Percentiles rank a stretch among this genome's conserved stretches.
Evolutionary conservation across 495 filamentous ascomycete genomes (phyloP).

Genomic region (Pyrenopolyporus hunteri): DNA sequence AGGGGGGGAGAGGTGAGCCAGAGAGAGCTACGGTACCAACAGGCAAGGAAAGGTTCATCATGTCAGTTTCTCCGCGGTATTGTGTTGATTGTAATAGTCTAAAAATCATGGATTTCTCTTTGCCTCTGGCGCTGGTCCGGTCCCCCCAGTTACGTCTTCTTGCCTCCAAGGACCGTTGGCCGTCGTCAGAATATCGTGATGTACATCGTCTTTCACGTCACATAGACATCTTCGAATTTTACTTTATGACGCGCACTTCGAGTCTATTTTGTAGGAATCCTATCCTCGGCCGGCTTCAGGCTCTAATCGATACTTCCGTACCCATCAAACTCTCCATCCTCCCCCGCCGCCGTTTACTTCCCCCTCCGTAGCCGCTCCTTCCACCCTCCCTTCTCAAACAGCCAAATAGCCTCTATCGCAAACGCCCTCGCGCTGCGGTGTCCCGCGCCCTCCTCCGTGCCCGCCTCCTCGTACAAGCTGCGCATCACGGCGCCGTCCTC

Average conservation of each 20-base stretch:
- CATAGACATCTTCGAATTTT: no score
- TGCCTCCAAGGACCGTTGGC: background rate
- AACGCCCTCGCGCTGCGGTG: conserved; percentile 71
- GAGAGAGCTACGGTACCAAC: conserved; percentile 3
- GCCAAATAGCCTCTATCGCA: conserved; percentile 90
- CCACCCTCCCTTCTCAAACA: conserved; percentile 82
- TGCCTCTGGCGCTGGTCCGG: background rate
- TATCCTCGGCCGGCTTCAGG: no score
- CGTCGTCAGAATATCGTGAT: background rate
- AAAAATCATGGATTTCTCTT: conserved; percentile 37
- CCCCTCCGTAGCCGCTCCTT: conserved; percentile 49
- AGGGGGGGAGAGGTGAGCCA: conserved; percentile 3
- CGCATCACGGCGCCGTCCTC: conserved; percentile 74
- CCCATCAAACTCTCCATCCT: background rate
- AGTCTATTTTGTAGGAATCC: no score
- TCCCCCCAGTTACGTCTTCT: background rate
- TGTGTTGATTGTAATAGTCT: conserved; percentile 35
- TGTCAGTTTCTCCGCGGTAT: conserved; percentile 34
- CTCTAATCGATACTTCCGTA: no score
- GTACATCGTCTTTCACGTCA: no score
- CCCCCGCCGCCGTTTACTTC: background rate
- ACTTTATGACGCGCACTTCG: no score
- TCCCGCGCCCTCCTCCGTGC: conserved; percentile 54
- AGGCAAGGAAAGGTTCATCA: conserved; percentile 32
- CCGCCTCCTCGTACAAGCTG: conserved; percentile 71